Evolutionary conservation across 139 green algal genomes (phyloP).

Genomic region (Eudorina sp.): DNA sequence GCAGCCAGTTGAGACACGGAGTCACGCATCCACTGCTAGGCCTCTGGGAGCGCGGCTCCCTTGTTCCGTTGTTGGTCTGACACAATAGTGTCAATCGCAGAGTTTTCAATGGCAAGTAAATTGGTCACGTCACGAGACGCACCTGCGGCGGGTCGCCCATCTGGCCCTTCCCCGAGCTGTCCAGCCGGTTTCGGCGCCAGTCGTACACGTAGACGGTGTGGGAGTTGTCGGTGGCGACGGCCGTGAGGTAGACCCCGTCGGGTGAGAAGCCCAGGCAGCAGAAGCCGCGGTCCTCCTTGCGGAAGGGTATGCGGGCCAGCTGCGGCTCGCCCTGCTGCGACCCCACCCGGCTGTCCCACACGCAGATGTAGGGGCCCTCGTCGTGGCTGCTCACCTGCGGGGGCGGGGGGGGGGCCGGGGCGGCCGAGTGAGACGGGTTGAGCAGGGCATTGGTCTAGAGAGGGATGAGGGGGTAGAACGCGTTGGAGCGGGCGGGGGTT

Average conservation of each 20-base stretch:
- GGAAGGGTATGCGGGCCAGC: conserved; percentile 37
- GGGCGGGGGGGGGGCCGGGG: neutral
- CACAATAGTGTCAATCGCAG: no score
- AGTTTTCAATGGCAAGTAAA: neutral
- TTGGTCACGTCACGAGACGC: neutral
- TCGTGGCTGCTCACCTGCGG: conserved; percentile 63
- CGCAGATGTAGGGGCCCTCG: conserved; percentile 71
- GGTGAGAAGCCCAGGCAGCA: conserved; percentile 71
- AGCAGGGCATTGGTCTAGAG: neutral
- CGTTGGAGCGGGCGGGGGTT: no score
- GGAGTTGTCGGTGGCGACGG: conserved; percentile 77
- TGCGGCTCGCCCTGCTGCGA: conserved; percentile 48
- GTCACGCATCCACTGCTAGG: neutral
- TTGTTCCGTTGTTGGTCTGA: neutral
- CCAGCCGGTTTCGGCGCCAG: conserved; percentile 68
- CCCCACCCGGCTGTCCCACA: conserved; percentile 73
- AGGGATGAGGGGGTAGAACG: neutral
- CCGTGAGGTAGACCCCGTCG: conserved; percentile 65
- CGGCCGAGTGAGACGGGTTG: neutral
- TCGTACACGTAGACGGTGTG: conserved; percentile 83
- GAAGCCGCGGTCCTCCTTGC: conserved; percentile 70
- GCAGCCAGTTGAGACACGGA: neutral
- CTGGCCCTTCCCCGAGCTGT: conserved; percentile 64
- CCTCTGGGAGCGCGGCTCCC: neutral
- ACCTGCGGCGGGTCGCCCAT: conserved; percentile 80